Evolutionary conservation across 768 basidiomycete species (phyloP), one percentile per base, ranked within the genome.

Genomic region (Hygrocybe coccinea): DNA sequence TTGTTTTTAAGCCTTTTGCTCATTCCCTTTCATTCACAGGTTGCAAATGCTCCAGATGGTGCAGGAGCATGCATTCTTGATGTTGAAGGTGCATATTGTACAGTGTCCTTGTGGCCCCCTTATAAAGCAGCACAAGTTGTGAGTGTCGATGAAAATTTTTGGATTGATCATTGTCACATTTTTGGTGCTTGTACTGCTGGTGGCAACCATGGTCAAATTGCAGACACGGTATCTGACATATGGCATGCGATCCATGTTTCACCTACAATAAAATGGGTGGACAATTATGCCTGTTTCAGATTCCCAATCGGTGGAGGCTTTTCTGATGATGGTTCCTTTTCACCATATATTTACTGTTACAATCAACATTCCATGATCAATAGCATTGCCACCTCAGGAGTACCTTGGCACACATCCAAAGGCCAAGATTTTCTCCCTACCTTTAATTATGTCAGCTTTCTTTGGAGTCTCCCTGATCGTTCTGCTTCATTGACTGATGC

Each of bases 41-140:
- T 67, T 49, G 54, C 64, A 9, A 8, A 5, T 0, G 64, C 68
- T 0, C 74, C 74, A 1, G 51, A 54, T 0, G 72, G 72, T 1
- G 57, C 70, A 0, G 61, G 67, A 38, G 73, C 65, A 0, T 61
- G 67, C 5, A 60, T 65, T 0, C 64, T 70, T 29, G 71, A 74
- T 48, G 59, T 72, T 15, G 60, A 62, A 25, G 47, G 62, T 4
- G 65, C 67, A 14, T 64, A 69, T 52, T 61, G 68, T 24, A 64
- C 60, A 5, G 57, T 62, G 5, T 71, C 71, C 2, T 53, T 68
- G 5, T 43, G 37, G 15, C 69, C 71, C 0, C 52, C 58, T 21
- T 64, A 73, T 36, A 69, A 71, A 37, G 45, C 53, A 2, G 60
- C 37, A 24, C 45, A 61, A 12, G 57, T 66, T 3, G 57, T 66